Evolutionary conservation across 2,329 filamentous ascomycete species (phyloP), one percentile per base, ranked within the genome.

Genomic region (Fonsecaea pedrosoi): DNA sequence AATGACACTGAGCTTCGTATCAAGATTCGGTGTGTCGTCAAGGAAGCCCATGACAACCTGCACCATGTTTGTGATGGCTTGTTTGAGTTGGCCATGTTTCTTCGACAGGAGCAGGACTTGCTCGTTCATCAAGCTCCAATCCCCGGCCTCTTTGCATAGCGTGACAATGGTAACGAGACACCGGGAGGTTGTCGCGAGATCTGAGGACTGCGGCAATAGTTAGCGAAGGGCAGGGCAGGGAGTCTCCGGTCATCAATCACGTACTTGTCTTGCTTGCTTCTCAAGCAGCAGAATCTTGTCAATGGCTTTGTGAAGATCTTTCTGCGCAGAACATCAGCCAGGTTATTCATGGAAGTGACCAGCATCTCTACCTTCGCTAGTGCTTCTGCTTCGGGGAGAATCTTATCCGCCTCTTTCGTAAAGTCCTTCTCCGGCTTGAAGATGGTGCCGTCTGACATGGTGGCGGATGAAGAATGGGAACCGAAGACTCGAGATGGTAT

Each of bases 21-120:
- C 93, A 68, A 92, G 77, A 75, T 88, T 90, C 38, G 95, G 93
- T 25, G 93, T 93, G 55, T 91, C 88, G 76, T 96, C 91, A 75
- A 99, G 82, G 80, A 98, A 97, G 67, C 84, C 86, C 89, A 99
- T 97, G 70, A 97, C 93, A 56, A 90, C 90, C 84, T 99, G 95
- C 68, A 99, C 94, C 95, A 99, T 99, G 84, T 94, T 95, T 75
- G 95, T 98, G 76, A 94, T 95, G 76, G 95, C 95, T 82, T 98
- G 95, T 82, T 99, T 99, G 77, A 99, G 93, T 84, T 99, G 95
- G 75, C 94, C 92, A 91, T 99, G 95, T 85, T 99, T 99, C 89
- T 99, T 99, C 72, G 95, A 98, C 65, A 99, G 86, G 71, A 97
- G 86, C 75, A 97, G 86, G 70, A 97, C 92, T 82, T 99, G 95